Conservation (phyloP, 345 rosid species). For the Linum trigynum region DNA sequence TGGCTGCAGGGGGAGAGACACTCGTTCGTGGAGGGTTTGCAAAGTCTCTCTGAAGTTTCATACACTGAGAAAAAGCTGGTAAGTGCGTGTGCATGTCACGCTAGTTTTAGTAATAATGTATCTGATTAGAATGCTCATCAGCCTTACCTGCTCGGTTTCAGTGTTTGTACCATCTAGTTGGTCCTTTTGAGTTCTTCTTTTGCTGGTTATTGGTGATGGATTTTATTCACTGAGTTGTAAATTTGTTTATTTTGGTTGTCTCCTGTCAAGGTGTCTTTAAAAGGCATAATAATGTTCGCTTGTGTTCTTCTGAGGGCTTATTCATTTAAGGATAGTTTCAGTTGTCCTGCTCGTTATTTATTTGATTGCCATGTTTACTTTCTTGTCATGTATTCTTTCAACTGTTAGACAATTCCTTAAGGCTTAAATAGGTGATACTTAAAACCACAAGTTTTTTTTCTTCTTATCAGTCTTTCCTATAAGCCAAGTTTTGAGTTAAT, state of each 20-base stretch:
- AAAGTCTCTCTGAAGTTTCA: slow-evolving; percentile 31
- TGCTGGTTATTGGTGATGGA: too few species aligned
- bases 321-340: too few species aligned
- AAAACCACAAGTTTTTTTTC: not conserved
- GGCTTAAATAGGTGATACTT: too few species aligned
- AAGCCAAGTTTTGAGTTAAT: slow-evolving; percentile 1
- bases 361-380: not conserved
- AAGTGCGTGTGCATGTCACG: slow-evolving; percentile 6
- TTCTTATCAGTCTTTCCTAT: not conserved
- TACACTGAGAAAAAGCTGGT: slow-evolving; percentile 38
- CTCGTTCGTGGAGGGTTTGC: slow-evolving; percentile 27
- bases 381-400: not conserved
- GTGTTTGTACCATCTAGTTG: too few species aligned
- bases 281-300: too few species aligned
- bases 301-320: too few species aligned
- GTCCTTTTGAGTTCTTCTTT: too few species aligned
- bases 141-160: too few species aligned
- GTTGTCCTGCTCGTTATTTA: not conserved
- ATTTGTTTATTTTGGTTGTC: too few species aligned
- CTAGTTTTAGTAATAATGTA: not conserved
- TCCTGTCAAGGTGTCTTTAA: too few species aligned
- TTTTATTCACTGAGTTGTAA: too few species aligned
- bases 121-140: too few species aligned
- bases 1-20: slow-evolving; percentile 34
- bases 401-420: not conserved